Base-by-base conservation (phyloP, 768 basidiomycete species). In the Rhizopogon vulgaris region DNA sequence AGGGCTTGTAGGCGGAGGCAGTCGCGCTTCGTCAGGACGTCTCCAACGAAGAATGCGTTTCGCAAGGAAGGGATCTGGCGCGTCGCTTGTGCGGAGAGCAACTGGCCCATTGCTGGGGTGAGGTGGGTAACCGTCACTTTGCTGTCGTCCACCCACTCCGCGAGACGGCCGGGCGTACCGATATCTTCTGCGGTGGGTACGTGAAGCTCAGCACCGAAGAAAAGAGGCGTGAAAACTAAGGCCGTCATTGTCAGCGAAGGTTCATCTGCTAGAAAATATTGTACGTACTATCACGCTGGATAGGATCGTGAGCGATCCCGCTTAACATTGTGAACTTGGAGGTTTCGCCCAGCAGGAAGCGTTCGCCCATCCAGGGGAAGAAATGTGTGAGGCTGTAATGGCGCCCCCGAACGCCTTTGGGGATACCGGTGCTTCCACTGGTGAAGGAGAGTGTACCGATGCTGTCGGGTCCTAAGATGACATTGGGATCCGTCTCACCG, bases 41-140 rank as follows among this genome's bases (percentile, higher is more conserved):
- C 96, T n/a, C 96, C 96, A 41, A 99, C 96, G 65, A 99, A 98
- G 76, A 99, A 98, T 9, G 96, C 96, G 61, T 87, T 92, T 36
- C 70, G 73, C 18, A 99, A 83, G 6, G 87, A 82, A 5, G 92
- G 87, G 57, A 98, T 95, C 62, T 90, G 87, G 17, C 78, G 72
- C 1, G 80, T 84, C 1, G 87, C 86, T 57, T 89, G 85, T 0
- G 94, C 91, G 11, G 94, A 96, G 48, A 99, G 84, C 7, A 99
- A 85, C 64, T 99, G 96, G 55, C 96, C 96, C 95, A 97, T 98
- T 22, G 95, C 95, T 2, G 96, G 96, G 0, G 96, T 99, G 24
- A 99, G 79, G 68, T 99, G 96, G 1, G 96, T 99, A n/a, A 96
- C 82, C 0, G 94, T 96, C 17, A 95, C 86, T 56, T 84, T 75